These are phyloP conservation scores for Floccularia luteovirens DNA, from an alignment of 768 basidiomycete genomes.

Conservation along the genomic window DNA sequence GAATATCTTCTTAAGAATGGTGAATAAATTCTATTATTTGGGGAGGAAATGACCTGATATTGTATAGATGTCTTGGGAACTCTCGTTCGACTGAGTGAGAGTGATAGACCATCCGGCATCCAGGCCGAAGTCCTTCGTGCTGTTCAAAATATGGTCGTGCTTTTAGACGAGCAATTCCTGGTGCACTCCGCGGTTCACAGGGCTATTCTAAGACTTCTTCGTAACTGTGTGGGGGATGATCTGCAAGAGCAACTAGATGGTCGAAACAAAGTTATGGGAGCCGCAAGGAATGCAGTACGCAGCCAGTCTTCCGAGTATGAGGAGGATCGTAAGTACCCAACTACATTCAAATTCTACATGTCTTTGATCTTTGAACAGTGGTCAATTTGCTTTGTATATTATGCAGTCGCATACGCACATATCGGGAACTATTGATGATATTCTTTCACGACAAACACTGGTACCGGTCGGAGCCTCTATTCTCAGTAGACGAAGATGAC, in stretches of 20 bases:
- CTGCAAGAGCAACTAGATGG: conserved; percentile 84
- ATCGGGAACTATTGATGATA: conserved; percentile 88
- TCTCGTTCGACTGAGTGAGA: conserved; percentile 80
- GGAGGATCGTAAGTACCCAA: conserved; percentile 60
- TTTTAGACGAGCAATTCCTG: conserved; percentile 89
- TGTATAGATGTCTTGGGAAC: conserved; percentile 69
- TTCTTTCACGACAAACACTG: conserved; percentile 96
- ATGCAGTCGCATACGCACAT: conserved; percentile 86
- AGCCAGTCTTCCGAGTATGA: conserved; percentile 84
- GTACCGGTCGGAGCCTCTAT: conserved; percentile 71
- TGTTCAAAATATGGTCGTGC: conserved; percentile 86
- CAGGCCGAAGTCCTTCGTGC: conserved; percentile 84
- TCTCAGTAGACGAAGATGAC: conserved; percentile 69
- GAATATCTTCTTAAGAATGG: conserved; percentile 91
- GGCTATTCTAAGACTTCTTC: conserved; percentile 76
- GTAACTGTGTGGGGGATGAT: conserved; percentile 90
- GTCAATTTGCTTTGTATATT: conserved; percentile 89
- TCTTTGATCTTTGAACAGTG: conserved; percentile 37
- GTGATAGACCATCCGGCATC: conserved; percentile 83
- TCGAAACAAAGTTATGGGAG: conserved; percentile 69
- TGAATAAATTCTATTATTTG: neutral
- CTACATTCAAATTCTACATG: neutral
- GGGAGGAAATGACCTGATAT: too few relatives aligned
- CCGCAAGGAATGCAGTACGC: conserved; percentile 63
- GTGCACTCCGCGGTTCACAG: conserved; percentile 88